A percentile compares a stretch with the other conserved stretches of the same genome.
phyloP scores from a whole-genome alignment of 2,329 filamentous ascomycete species.

The Nothophaeocryptopus gaeumannii region DNA sequence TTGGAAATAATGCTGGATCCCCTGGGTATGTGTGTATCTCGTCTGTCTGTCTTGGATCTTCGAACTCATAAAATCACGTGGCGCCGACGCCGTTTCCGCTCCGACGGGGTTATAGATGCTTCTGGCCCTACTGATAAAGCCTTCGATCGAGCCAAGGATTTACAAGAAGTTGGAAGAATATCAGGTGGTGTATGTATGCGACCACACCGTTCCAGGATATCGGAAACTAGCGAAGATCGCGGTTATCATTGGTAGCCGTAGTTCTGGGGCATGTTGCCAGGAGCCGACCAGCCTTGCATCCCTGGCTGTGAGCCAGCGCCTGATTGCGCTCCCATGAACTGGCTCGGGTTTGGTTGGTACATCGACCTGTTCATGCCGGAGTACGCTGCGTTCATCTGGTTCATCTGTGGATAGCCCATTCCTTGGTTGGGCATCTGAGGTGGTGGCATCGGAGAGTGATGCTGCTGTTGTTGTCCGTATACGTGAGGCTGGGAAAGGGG shows the following conservation, averaged over 20 bases:
- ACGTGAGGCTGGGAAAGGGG: conserved; percentile 47
- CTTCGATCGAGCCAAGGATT: conserved; percentile 17
- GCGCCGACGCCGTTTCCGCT: conserved; percentile 9
- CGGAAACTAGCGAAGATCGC: not conserved
- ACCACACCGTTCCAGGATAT: conserved; percentile 7
- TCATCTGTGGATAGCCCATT: conserved; percentile 48
- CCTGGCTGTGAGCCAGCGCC: conserved; percentile 48
- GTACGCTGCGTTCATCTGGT: conserved; percentile 45
- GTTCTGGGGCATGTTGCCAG: conserved; percentile 40
- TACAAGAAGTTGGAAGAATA: conserved; percentile 16
- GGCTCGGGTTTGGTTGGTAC: conserved; percentile 49
- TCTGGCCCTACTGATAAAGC: conserved; percentile 11
- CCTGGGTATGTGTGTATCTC: no score
- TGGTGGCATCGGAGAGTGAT: conserved; percentile 50
- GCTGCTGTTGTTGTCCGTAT: conserved; percentile 45
- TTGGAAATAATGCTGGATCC: no score
- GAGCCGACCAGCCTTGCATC: conserved; percentile 52
- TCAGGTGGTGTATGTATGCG: conserved; percentile 6
- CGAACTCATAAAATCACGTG: not conserved
- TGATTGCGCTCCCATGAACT: conserved; percentile 39
- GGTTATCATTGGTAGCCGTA: conserved; percentile 24
- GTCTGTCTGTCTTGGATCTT: no score
- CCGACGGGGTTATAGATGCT: conserved; percentile 9
- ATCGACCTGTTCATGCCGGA: conserved; percentile 48
- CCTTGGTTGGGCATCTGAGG: conserved; percentile 48